Evolutionary conservation across 1,139 yeast species (phyloP).

Genomic region (Candida tunisiensis): DNA sequence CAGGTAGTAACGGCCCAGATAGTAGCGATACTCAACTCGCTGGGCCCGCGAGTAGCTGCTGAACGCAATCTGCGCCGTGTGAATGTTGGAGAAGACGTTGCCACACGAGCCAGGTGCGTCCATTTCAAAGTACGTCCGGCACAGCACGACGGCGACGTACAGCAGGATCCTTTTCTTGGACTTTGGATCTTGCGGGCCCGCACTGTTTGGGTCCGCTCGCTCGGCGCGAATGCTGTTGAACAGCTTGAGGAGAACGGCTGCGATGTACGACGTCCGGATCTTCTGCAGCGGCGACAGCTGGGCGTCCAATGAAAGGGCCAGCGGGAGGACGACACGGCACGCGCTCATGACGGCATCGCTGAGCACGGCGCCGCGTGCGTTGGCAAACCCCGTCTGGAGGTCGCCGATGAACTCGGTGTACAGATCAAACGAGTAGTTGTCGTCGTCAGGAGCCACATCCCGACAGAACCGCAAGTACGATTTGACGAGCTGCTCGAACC

Average conservation of each 20-base stretch:
- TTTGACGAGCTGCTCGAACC: conserved; percentile 33
- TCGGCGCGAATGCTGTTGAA: conserved; percentile 52
- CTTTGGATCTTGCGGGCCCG: conserved; percentile 1
- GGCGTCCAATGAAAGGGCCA: conserved; percentile 36
- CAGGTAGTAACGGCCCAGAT: conserved; percentile 49
- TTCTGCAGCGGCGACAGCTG: conserved; percentile 23
- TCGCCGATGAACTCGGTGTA: conserved; percentile 35
- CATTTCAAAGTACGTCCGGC: conserved; percentile 45
- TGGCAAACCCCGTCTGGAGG: conserved; percentile 41
- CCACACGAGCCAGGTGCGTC: conserved; percentile 54
- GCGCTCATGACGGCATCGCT: conserved; percentile 28
- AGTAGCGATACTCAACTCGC: conserved; percentile 48
- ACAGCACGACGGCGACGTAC: conserved; percentile 38
- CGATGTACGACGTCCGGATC: conserved; percentile 28
- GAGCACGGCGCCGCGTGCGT: conserved; percentile 34
- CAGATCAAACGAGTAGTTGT: conserved; percentile 40
- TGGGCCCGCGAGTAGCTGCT: conserved; percentile 30
- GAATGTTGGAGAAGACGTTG: conserved; percentile 60
- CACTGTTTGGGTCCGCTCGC: conserved; percentile 22
- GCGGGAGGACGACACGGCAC: conserved; percentile 28
- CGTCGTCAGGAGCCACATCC: conserved; percentile 44
- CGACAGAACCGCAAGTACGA: conserved; percentile 35
- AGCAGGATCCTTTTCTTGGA: conserved; percentile 35
- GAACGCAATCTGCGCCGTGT: conserved; percentile 36
- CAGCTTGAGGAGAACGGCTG: conserved; percentile 39